phyloP scores from a whole-genome alignment of 768 basidiomycete genomes.

The Lentinula raphanica region DNA sequence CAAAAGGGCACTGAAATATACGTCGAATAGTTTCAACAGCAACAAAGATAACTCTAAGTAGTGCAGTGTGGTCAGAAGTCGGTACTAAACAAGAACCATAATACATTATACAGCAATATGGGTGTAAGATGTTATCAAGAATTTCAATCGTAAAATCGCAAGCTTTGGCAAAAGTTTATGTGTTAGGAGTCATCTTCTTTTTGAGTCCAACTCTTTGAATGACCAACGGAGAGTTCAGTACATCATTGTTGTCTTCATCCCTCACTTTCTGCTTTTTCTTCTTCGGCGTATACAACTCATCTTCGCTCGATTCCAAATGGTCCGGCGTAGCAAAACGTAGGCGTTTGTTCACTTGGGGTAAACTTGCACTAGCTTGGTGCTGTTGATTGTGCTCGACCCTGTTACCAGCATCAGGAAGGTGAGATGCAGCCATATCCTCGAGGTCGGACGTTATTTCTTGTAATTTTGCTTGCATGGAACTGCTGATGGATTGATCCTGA shows the following conservation, averaged over 20 bases:
- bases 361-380: neutral
- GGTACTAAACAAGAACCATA: neutral
- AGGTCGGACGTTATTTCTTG: neutral
- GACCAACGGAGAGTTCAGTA: too few relatives aligned
- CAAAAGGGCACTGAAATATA: constrained; percentile 42
- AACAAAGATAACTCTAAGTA: neutral
- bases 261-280: neutral
- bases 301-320: neutral
- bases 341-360: neutral
- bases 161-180: too few relatives aligned
- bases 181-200: too few relatives aligned
- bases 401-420: neutral
- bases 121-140: too few relatives aligned
- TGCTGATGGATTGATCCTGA: neutral
- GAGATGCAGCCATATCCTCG: neutral
- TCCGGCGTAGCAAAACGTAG: neutral
- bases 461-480: neutral
- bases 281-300: neutral
- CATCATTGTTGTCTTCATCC: neutral
- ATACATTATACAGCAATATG: too few relatives aligned
- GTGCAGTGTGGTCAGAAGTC: neutral
- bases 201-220: too few relatives aligned
- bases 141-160: too few relatives aligned
- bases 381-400: neutral
- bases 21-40: constrained; percentile 21